Evolutionary conservation across 768 basidiomycete genomes (phyloP), one percentile per base, ranked within the genome.

Genomic region (Naganishia onofrii): DNA sequence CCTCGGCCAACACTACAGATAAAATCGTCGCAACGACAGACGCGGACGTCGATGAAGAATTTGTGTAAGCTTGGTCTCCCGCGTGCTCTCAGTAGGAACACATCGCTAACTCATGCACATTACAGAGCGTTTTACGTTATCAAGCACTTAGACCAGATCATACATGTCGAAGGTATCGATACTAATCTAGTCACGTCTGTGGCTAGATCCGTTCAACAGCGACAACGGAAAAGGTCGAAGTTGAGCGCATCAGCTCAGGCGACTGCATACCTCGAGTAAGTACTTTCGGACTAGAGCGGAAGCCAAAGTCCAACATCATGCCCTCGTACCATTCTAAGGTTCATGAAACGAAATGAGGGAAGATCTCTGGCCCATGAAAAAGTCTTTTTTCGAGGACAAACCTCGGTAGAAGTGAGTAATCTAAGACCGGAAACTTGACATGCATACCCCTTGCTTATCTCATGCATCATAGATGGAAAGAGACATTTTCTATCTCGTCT

Each of bases 221-320:
- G 60, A 44, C 60, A 63, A 26, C 29, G 60, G 60, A 63, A 76
- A 19, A 44, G 31, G n/a, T 36, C 57, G 10, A 67, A 55, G 17
- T 44, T 77, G 60, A 73, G 57, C 42, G 52, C 75, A 4, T 60
- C 73, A 13, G 70, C 74, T 13, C 64, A 73, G 21, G 46, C 73
- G 3, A 70, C 76, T 42, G 72, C 72, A 2, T 79, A 76, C 54
- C 74, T 76, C 19, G 78, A 79, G 76, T 79, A 48, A 66, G 77
- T 76, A 12, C 13, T 42, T 32, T 34, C 15, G 12, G 19, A 26
- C 57, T 21, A n/a, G 7, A 36, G 26, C 29, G 21, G n/a, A 38
- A 38, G 57, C 23, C 21, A 23, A 38, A n/a, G n/a, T n/a, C 28
- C 23, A 28, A 44, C 38, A 31, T 34, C 66, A 71, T 70, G 69